A percentile compares a stretch with the other conserved stretches of the same genome.
phyloP scores from a whole-genome alignment of 768 basidiomycete species.

The Cystobasidium tubakii region DNA sequence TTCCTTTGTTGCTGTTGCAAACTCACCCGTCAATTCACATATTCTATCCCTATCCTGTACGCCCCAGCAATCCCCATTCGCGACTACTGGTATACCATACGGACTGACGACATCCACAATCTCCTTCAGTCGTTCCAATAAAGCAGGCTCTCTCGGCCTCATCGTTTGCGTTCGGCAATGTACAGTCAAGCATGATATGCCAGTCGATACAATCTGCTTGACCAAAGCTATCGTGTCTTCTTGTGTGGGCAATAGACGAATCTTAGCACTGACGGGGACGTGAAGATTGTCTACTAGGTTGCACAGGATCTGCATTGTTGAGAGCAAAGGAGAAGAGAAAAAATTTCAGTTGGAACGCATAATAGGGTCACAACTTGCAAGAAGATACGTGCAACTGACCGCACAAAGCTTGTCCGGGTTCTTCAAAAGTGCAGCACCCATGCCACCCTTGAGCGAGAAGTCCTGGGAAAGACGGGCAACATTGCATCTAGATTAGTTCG shows the following conservation, averaged over 20 bases:
- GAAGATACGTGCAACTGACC: constrained; percentile 29
- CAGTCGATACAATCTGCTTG: constrained; percentile 75
- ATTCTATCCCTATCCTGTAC: constrained; percentile 73
- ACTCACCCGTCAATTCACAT: constrained; percentile 65
- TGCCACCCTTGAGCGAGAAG: constrained; percentile 57
- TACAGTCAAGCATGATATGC: constrained; percentile 80
- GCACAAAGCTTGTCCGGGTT: constrained; percentile 80
- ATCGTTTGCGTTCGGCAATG: constrained; percentile 91
- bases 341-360: background rate
- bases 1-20: background rate
- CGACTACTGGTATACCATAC: constrained; percentile 70
- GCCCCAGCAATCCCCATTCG: constrained; percentile 85
- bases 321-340: background rate
- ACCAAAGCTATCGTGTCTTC: constrained; percentile 87
- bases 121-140: constrained; percentile 70
- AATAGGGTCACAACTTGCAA: background rate
- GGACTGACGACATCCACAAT: constrained; percentile 75
- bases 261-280: constrained; percentile 88
- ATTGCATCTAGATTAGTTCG: too few relatives aligned
- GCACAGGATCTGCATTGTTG: constrained; percentile 61
- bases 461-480: constrained; percentile 22
- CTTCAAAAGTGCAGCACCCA: constrained; percentile 91
- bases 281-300: constrained; percentile 70
- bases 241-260: constrained; percentile 75
- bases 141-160: constrained; percentile 72